phyloP scores from a whole-genome alignment of 176 grass and related monocot species.

The Carex myosuroides region DNA sequence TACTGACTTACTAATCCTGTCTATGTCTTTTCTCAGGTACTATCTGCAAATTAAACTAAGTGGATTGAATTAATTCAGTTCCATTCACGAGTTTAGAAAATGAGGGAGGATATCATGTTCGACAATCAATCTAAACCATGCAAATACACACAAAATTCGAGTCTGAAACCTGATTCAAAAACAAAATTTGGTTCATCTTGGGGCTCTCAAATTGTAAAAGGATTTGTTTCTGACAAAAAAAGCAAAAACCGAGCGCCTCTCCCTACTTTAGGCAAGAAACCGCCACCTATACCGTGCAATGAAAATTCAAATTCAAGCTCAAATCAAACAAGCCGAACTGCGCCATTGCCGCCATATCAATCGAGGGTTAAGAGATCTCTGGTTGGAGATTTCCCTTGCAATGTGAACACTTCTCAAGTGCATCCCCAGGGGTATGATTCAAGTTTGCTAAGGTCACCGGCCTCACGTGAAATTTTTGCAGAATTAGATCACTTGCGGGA shows the following conservation, averaged over 20 bases:
- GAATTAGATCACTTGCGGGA: slow-evolving; percentile 90
- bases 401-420: slow-evolving; percentile 76
- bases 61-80: not conserved
- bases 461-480: slow-evolving; percentile 91
- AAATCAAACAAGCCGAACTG: slow-evolving; percentile 42
- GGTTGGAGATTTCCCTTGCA: slow-evolving; percentile 80
- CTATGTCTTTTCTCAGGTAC: not conserved
- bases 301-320: slow-evolving; percentile 21
- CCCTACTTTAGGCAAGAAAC: slow-evolving; percentile 53
- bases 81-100: slow-evolving; percentile 18
- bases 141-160: slow-evolving; percentile 58
- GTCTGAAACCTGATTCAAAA: slow-evolving; percentile 49
- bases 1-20: not conserved
- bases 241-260: slow-evolving; percentile 54
- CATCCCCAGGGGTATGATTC: slow-evolving; percentile 82
- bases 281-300: slow-evolving; percentile 28
- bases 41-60: not conserved
- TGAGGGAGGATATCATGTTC: slow-evolving; percentile 96
- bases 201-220: slow-evolving; percentile 97
- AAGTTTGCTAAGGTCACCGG: slow-evolving; percentile 49
- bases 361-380: slow-evolving; percentile 88
- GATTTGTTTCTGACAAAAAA: slow-evolving; percentile 87
- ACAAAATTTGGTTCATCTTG: slow-evolving; percentile 86
- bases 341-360: slow-evolving; percentile 50
- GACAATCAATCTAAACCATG: slow-evolving; percentile 83